These are phyloP conservation scores for Boletus semigastroideus DNA, from an alignment of 1,284 basidiomycete genomes.

Conservation along the genomic window DNA sequence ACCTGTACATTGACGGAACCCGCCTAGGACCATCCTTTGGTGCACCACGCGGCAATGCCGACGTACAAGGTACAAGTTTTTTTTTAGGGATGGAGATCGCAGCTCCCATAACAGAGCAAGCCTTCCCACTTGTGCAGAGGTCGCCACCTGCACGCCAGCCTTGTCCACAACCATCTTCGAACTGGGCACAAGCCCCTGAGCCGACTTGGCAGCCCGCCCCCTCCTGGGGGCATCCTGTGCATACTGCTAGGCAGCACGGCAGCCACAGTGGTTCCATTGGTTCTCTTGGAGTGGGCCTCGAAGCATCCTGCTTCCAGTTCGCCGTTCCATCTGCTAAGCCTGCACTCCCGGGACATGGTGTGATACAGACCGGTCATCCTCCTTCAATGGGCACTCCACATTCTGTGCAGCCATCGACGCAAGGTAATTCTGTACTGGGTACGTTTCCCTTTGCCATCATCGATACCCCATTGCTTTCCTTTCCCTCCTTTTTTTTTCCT, in stretches of 20 bases:
- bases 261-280: not conserved
- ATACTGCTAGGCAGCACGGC: not conserved
- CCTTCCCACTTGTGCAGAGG: not conserved
- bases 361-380: not conserved
- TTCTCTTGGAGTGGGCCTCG: not conserved
- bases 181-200: not conserved
- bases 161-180: not conserved
- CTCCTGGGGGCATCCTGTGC: slow-evolving; percentile 7
- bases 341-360: not conserved
- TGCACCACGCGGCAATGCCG: not conserved
- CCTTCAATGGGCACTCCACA: not conserved
- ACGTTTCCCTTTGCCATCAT: slow-evolving; percentile 4
- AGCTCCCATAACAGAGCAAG: slow-evolving; percentile 4
- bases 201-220: slow-evolving; percentile 1
- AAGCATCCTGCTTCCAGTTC: not conserved
- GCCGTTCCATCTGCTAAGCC: not conserved
- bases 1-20: not conserved
- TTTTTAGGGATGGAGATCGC: not conserved
- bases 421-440: slow-evolving; percentile 13
- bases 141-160: not conserved
- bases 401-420: not conserved
- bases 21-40: not conserved
- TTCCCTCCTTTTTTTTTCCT: not conserved
- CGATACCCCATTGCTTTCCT: not conserved
- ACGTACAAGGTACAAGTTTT: not conserved